These are phyloP conservation scores for Vitis hybrid DNA, from an alignment of 177 flowering plant genomes.

Conservation along the genomic window DNA sequence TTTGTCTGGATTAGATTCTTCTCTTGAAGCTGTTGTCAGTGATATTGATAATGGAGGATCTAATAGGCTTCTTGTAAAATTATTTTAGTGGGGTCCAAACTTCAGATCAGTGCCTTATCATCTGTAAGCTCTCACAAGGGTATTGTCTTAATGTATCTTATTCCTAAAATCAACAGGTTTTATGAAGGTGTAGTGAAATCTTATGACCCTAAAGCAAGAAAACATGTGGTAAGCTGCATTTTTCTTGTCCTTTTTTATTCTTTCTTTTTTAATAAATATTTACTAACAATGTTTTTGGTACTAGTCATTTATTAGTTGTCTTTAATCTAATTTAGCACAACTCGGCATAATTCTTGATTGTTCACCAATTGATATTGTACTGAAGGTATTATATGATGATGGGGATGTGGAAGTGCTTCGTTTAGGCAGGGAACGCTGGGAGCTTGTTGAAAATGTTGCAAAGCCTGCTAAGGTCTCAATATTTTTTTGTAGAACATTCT, in stretches of 20 bases:
- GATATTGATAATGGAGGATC: too few species aligned
- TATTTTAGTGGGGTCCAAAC: neutral
- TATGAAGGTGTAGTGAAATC: conserved; percentile 91
- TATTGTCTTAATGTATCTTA: conserved; percentile 6
- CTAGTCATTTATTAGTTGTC: neutral
- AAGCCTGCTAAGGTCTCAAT: conserved; percentile 48
- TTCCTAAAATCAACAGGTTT: conserved; percentile 51
- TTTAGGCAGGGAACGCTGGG: conserved; percentile 86
- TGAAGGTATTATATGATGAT: conserved; percentile 81
- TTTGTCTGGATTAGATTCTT: too few species aligned
- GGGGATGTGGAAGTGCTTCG: conserved; percentile 88
- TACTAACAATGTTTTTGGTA: neutral
- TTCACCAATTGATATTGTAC: conserved; percentile 7
- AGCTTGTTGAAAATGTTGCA: conserved; percentile 45
- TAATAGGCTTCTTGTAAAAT: too few species aligned
- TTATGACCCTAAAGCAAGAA: conserved; percentile 58
- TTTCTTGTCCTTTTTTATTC: neutral
- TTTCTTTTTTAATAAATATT: neutral
- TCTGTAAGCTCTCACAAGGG: neutral
- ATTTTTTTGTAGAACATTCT: conserved; percentile 3
- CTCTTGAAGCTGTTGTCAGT: too few species aligned
- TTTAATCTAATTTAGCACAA: neutral
- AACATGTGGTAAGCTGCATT: conserved; percentile 72
- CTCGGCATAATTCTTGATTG: neutral
- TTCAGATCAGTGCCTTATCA: neutral